Percentiles rank a stretch among this genome's conserved stretches.
These are phyloP conservation scores for Hanseniaspora hatyaiensis DNA, from an alignment of 805 yeast genomes.

Conservation along the genomic window DNA sequence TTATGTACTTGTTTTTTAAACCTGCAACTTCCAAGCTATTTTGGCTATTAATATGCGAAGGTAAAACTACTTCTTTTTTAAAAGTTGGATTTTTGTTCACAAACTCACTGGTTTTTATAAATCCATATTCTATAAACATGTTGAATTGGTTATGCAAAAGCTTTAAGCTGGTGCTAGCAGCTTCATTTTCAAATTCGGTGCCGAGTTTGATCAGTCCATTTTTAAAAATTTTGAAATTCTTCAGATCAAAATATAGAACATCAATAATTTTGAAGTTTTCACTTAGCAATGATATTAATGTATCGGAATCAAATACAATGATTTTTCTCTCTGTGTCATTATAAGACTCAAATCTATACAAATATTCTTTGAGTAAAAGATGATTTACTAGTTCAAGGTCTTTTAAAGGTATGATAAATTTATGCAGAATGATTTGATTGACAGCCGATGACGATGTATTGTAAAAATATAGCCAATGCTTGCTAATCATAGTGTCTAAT, in stretches of 20 bases:
- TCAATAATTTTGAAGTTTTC: slow-evolving; percentile 2
- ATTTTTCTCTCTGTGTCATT: not conserved
- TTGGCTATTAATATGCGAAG: not conserved
- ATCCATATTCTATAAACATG: not conserved
- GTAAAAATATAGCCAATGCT: not conserved
- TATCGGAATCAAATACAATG: not conserved
- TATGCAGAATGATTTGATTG: not conserved
- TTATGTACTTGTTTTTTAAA: not conserved
- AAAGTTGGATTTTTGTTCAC: not conserved
- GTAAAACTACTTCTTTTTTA: not conserved
- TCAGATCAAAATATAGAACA: slow-evolving; percentile 10
- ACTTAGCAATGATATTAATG: not conserved
- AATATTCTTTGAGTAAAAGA: not conserved
- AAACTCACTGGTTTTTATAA: not conserved
- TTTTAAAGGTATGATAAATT: not conserved
- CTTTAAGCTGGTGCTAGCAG: too few species aligned
- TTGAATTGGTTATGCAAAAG: not conserved
- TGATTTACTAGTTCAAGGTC: slow-evolving; percentile 6
- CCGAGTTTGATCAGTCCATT: slow-evolving; percentile 2
- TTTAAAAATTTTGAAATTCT: not conserved
- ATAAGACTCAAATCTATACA: not conserved
- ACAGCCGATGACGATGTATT: not conserved
- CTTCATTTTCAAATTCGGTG: not conserved
- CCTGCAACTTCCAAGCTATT: not conserved
- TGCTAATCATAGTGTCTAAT: not conserved